Conservation (phyloP, 768 basidiomycete genomes). For the Candolleomyces efflorescens region DNA sequence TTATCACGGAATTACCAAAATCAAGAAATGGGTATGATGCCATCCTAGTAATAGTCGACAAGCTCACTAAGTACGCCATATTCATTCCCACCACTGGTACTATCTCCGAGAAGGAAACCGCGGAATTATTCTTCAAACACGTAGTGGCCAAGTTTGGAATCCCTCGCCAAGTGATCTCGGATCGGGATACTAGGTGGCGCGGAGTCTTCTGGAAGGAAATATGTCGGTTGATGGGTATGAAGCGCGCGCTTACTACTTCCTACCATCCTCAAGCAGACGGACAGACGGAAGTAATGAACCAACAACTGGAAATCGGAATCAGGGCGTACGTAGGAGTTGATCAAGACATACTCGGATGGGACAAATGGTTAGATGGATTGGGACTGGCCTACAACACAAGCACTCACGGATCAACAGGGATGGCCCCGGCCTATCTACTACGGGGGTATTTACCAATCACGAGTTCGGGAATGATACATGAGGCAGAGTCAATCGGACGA, state of each 20-base stretch:
- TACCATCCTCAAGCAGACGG: conserved; percentile 34
- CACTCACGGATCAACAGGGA: background rate
- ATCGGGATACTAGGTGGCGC: background rate
- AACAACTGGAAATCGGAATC: conserved; percentile 15
- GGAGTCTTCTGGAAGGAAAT: conserved; percentile 26
- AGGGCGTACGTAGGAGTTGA: background rate
- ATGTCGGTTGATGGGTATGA: conserved; percentile 24
- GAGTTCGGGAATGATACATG: background rate
- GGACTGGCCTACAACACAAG: background rate
- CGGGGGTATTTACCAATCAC: conserved; percentile 10
- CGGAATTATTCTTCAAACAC: background rate
- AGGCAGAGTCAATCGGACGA: no score
- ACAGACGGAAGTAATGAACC: conserved; percentile 25
- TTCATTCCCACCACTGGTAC: background rate
- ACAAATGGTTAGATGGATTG: background rate
- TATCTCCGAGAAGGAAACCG: background rate
- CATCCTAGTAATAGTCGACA: background rate
- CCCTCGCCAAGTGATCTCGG: background rate
- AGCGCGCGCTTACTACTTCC: conserved; percentile 30
- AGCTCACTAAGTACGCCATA: background rate
- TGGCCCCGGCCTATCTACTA: background rate
- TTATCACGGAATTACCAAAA: background rate
- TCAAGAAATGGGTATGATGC: background rate
- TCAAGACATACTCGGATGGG: background rate
- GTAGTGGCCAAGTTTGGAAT: background rate